phyloP scores from a whole-genome alignment of 257 asterid species.

The Cruciata laevipes region DNA sequence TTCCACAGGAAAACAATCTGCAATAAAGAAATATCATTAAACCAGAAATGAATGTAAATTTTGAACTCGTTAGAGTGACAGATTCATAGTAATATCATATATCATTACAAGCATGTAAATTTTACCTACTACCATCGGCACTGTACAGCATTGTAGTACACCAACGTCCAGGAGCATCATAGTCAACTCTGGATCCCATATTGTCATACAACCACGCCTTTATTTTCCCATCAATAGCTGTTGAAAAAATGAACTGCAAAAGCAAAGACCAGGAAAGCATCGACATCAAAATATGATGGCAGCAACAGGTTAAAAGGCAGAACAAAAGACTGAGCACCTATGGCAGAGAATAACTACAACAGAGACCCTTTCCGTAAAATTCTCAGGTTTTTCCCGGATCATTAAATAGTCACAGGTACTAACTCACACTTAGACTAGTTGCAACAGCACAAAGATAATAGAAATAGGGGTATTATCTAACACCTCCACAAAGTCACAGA shows the following conservation, averaged over 20 bases:
- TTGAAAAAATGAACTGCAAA: constrained; percentile 85
- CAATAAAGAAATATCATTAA: constrained; percentile 1
- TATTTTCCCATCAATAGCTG: constrained; percentile 94
- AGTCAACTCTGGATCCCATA: constrained; percentile 96
- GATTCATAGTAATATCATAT: not conserved
- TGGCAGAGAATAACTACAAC: not conserved
- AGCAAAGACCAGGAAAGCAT: constrained; percentile 1
- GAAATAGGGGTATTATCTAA: not conserved
- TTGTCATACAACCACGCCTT: constrained; percentile 97
- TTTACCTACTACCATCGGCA: constrained; percentile 96
- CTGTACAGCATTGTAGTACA: constrained; percentile 94
- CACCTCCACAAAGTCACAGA: not conserved
- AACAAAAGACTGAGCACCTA: not conserved
- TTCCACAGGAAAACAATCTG: constrained; percentile 98
- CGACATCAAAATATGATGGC: constrained; percentile 9
- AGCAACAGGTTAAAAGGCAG: not conserved
- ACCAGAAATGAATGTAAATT: no score
- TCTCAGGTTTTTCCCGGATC: not conserved
- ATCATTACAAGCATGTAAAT: not conserved
- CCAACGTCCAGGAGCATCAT: constrained; percentile 98
- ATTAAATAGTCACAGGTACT: not conserved
- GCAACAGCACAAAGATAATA: not conserved
- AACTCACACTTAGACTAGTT: not conserved
- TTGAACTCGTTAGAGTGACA: not conserved
- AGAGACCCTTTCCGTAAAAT: not conserved